Evolutionary conservation across 2,329 filamentous ascomycete species (phyloP).

Genomic region (Zasmidium cellare): DNA sequence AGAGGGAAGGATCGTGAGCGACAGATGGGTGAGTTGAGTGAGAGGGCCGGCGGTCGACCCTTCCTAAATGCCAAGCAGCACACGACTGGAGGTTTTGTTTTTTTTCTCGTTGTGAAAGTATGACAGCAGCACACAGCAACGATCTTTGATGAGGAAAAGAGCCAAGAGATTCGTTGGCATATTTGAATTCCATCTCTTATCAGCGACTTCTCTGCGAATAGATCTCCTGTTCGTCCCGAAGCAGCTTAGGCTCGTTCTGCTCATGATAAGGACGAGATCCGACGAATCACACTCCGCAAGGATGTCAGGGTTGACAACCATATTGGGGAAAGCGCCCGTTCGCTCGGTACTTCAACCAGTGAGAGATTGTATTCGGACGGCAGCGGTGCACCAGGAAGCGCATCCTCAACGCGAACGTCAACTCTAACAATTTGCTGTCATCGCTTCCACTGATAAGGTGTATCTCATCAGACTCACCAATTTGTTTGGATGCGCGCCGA

Average conservation of each 20-base stretch:
- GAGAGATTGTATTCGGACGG: not conserved
- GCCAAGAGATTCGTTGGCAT: not conserved
- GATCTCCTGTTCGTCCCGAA: not conserved
- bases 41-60: too few species aligned
- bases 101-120: too few species aligned
- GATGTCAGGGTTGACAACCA: not conserved
- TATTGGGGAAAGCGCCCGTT: not conserved
- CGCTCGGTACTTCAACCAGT: not conserved
- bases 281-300: not conserved
- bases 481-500: not conserved
- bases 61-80: not conserved
- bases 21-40: too few species aligned
- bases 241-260: not conserved
- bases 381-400: not conserved
- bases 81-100: too few species aligned
- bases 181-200: not conserved
- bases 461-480: too few species aligned
- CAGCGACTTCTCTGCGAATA: not conserved
- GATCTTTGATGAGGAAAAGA: not conserved
- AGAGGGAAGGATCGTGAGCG: not conserved
- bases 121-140: too few species aligned
- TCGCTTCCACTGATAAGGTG: not conserved
- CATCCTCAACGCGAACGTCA: not conserved
- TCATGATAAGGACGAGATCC: not conserved
- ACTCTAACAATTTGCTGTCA: not conserved